Base-by-base conservation (phyloP, 2,329 filamentous ascomycete genomes). In the Colletotrichum brevisporum region DNA sequence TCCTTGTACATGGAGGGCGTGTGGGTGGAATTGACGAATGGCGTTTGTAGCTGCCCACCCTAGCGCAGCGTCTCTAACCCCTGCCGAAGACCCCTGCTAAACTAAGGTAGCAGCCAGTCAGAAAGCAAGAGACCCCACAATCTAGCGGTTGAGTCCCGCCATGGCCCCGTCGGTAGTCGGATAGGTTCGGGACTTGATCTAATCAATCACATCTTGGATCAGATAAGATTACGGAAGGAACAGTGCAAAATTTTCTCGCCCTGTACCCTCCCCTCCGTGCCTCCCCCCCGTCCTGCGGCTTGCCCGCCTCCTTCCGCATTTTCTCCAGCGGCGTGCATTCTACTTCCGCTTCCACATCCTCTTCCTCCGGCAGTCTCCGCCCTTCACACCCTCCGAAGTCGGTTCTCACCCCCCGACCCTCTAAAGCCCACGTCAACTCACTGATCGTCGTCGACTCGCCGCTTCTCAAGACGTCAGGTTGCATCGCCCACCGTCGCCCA, bases 141-240 rank as follows among this genome's bases (percentile, higher is more conserved):
- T 41, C 31, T 13, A 5, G 26, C 6, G 21, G 24, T 43, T 31
- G n/a, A 6, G 36, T 27, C 57, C 56, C 52, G 26, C 67, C 16
- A 12, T 1, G 41, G 16, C 48, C 31, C 50, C 45, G 61, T 47
- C 41, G 15, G 13, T 13, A 41, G 9, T 53, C 67, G 57, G 52
- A 63, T 57, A 67, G 56, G 57, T 48, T 67, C 52, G 39, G 63
- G 26, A 50, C 50, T 68, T 53, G 67, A 70, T 68, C 67, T 70
- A 67, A 70, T 70, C 67, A 67, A 70, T 70, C 67, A 67, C 51
- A 70, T 70, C 67, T 70, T 57, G 56, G 67, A 70, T 70, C 67
- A 67, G 67, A 70, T 70, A 70, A 70, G 67, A 70, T 70, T 63
- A 68, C 53, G 52, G 63, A 51, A 63, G 48, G 43, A 63, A 27